Evolutionary conservation across 148 eudicot genomes (phyloP).

Genomic region (Linanthus parryae): DNA sequence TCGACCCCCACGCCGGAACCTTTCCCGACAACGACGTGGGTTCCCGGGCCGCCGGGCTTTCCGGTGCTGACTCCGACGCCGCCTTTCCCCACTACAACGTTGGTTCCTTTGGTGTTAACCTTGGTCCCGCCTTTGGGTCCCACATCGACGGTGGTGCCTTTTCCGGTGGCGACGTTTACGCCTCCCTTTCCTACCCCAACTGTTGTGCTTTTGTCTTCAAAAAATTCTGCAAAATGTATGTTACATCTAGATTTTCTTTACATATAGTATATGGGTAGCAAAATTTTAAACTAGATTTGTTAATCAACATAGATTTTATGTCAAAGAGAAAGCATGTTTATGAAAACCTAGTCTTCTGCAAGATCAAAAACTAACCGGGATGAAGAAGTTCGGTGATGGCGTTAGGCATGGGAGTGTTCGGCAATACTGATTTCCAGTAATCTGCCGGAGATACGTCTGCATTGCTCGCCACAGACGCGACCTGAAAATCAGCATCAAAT

Average conservation of each 20-base stretch:
- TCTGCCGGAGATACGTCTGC: slow-evolving; percentile 38
- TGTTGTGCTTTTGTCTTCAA: slow-evolving; percentile 1
- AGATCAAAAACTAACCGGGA: background rate
- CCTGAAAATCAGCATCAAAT: slow-evolving; percentile 14
- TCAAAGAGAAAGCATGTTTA: background rate
- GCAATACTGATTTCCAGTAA: slow-evolving; percentile 64
- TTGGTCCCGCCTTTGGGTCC: too few species aligned
- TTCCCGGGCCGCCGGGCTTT: background rate
- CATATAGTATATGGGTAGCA: background rate
- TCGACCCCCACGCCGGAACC: slow-evolving; percentile 22
- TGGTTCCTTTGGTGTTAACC: too few species aligned
- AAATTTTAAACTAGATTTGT: background rate
- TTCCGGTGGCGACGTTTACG: background rate
- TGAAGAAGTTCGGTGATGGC: slow-evolving; percentile 38
- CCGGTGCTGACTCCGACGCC: background rate
- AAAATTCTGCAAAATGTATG: background rate
- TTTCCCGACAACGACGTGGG: background rate
- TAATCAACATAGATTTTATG: background rate
- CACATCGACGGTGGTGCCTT: background rate
- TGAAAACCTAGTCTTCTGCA: background rate
- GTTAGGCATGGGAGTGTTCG: slow-evolving; percentile 65
- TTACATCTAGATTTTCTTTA: too few species aligned
- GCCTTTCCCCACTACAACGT: background rate
- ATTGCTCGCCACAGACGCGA: slow-evolving; percentile 37
- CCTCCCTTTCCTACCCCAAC: background rate